Conservation (phyloP, 306 rosid species). For the Glycyrrhiza uralensis region DNA sequence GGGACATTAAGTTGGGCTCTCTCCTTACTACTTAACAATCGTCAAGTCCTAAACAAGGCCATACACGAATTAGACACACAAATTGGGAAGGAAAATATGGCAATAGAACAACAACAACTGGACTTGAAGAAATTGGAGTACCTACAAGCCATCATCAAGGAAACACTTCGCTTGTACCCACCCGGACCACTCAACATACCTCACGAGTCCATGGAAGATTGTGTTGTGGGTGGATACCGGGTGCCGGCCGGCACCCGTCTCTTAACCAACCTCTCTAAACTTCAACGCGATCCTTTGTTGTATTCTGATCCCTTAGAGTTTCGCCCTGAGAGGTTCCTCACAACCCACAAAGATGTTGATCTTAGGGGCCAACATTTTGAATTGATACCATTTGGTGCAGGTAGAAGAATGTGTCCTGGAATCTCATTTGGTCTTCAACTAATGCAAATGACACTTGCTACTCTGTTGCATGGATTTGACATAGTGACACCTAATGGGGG, state of each 20-base stretch:
- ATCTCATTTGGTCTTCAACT: neutral
- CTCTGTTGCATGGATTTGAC: slow-evolving; percentile 22
- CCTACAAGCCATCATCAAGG: slow-evolving; percentile 47
- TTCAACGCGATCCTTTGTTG: slow-evolving; percentile 22
- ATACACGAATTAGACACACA: slow-evolving; percentile 21
- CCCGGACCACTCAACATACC: slow-evolving; percentile 33
- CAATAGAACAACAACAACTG: neutral
- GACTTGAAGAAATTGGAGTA: slow-evolving; percentile 39
- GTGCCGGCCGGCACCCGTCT: slow-evolving; percentile 39
- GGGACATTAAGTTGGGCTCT: neutral
- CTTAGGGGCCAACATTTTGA: slow-evolving; percentile 9
- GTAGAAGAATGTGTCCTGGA: slow-evolving; percentile 28
- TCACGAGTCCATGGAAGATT: slow-evolving; percentile 36
- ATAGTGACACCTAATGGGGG: neutral
- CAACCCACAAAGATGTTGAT: neutral
- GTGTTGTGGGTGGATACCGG: slow-evolving; percentile 40
- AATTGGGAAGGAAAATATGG: slow-evolving; percentile 15
- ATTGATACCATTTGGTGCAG: slow-evolving; percentile 7
- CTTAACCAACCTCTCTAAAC: slow-evolving; percentile 36
- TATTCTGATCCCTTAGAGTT: slow-evolving; percentile 8
- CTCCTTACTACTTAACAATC: slow-evolving; percentile 15
- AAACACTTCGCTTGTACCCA: slow-evolving; percentile 50
- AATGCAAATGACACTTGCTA: neutral
- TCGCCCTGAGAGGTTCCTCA: slow-evolving; percentile 13
- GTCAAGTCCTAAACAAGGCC: slow-evolving; percentile 12